Base-by-base conservation (phyloP, 768 basidiomycete genomes). In the Psilocybe tampanensis region DNA sequence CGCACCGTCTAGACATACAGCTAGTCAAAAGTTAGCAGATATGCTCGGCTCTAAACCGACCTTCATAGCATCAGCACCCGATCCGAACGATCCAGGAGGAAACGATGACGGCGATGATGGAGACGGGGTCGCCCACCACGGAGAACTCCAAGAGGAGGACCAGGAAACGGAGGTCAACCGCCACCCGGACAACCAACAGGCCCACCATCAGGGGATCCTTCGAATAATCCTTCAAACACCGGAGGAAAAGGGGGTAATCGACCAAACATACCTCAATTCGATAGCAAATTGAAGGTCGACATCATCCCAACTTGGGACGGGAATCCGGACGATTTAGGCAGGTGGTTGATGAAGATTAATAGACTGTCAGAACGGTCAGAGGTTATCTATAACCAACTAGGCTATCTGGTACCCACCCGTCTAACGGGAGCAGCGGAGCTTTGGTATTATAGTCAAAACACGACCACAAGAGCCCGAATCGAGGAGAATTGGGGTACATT, bases 401-500 rank as follows among this genome's bases (percentile, higher is more conserved):
- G 44, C 13, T 22, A 22, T 8, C 17, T 47, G 22, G 44, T 47
- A n/a, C 44, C 44, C 6, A 47, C 22, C 17, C 3, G 22, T 7
- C 22, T 47, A 6, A 22, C 44, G 6, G 17, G 44, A 47, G 6
- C 22, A 3, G 44, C 44, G 3, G 44, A 47, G 21, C 8, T 26
- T 4, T 47, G 22, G 22, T 47, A 47, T 47, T 47, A 47, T 19
- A 47, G 44, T 17, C 44, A 47, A 17, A 47, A 21, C 22, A 3
- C 21, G 21, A 8, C 13, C 18, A 7, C 13, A 17, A n/a, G 60
- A 2, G 3, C 8, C 18, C 32, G 48, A 2, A 61, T 66, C 15
- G 66, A 72, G 23, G 0, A 48, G 9, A 56, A 72, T 39, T 75
- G 72, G 74, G 60, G 62, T 17, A 63, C 66, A 0, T 33, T 75